Evolutionary conservation across 306 rosid genomes (phyloP).

Genomic region (Begonia fuchsioides): DNA sequence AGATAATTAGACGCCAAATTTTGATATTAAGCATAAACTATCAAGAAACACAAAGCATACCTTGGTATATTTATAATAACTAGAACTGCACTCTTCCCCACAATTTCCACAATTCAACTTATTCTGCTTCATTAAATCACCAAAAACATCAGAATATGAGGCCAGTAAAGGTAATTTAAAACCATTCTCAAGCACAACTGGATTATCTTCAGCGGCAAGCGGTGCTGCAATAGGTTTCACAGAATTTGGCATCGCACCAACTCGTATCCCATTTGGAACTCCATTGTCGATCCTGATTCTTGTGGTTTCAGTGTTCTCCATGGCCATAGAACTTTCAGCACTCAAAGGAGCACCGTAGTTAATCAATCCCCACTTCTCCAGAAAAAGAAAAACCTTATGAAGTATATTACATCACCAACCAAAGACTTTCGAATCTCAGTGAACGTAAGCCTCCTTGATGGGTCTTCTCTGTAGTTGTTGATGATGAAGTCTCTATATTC

Average conservation of each 20-base stretch:
- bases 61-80: conserved; percentile 38
- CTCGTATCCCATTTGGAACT: conserved; percentile 70
- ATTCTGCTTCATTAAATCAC: conserved; percentile 29
- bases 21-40: neutral
- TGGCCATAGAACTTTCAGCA: conserved; percentile 12
- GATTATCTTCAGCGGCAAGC: conserved; percentile 11
- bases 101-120: conserved; percentile 49
- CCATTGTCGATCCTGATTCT: conserved; percentile 55
- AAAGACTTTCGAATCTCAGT: conserved; percentile 71
- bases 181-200: conserved; percentile 13
- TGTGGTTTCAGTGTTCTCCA: conserved; percentile 14
- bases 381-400: conserved; percentile 50
- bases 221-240: conserved; percentile 40
- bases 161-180: conserved; percentile 47
- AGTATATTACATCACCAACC: conserved; percentile 75
- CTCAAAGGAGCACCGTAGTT: conserved; percentile 37
- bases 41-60: conserved; percentile 17
- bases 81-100: conserved; percentile 36
- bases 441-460: conserved; percentile 67
- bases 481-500: conserved; percentile 81
- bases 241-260: conserved; percentile 62
- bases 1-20: too few relatives aligned
- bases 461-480: conserved; percentile 78
- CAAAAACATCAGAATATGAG: conserved; percentile 49
- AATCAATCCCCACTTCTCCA: conserved; percentile 69